phyloP scores from a whole-genome alignment of 208 protist species.

The Angomonas desouzai region DNA sequence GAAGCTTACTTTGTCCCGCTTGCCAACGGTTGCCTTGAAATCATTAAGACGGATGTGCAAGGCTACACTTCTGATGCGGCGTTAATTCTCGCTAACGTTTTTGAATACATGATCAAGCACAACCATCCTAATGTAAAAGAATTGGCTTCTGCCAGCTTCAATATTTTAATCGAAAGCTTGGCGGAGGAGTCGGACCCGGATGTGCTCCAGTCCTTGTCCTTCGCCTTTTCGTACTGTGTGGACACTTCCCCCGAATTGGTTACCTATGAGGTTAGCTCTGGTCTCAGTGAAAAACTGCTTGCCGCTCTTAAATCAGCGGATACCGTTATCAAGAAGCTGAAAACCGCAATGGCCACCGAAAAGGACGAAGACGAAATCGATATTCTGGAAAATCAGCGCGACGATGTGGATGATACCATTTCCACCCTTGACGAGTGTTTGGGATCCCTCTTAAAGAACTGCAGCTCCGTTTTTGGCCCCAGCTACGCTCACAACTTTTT shows the following conservation, averaged over 20 bases:
- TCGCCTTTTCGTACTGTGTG: conserved; percentile 62
- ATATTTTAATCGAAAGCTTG: conserved; percentile 49
- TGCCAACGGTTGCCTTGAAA: conserved; percentile 48
- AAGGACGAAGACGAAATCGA: conserved; percentile 88
- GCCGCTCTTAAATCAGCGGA: conserved; percentile 51
- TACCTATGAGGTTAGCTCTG: conserved; percentile 33
- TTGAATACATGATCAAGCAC: conserved; percentile 45
- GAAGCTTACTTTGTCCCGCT: conserved; percentile 62
- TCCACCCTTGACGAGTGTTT: conserved; percentile 51
- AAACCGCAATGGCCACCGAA: conserved; percentile 50
- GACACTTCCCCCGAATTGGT: conserved; percentile 49
- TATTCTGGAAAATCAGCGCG: conserved; percentile 59
- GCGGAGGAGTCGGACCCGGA: conserved; percentile 59
- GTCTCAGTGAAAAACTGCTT: conserved; percentile 70
- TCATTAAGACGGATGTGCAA: conserved; percentile 58
- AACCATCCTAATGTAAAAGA: conserved; percentile 32
- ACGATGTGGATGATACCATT: conserved; percentile 67
- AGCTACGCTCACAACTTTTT: conserved; percentile 60
- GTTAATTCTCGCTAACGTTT: conserved; percentile 64
- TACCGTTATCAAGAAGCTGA: conserved; percentile 28
- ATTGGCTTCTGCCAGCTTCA: conserved; percentile 43
- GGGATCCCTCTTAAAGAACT: conserved; percentile 59
- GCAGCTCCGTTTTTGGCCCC: conserved; percentile 61
- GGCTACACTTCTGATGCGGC: conserved; percentile 63
- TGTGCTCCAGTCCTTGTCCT: conserved; percentile 58